Evolutionary conservation across 148 eudicot species (phyloP), one percentile per base, ranked within the genome.

Genomic region (Simmondsia chinensis): DNA sequence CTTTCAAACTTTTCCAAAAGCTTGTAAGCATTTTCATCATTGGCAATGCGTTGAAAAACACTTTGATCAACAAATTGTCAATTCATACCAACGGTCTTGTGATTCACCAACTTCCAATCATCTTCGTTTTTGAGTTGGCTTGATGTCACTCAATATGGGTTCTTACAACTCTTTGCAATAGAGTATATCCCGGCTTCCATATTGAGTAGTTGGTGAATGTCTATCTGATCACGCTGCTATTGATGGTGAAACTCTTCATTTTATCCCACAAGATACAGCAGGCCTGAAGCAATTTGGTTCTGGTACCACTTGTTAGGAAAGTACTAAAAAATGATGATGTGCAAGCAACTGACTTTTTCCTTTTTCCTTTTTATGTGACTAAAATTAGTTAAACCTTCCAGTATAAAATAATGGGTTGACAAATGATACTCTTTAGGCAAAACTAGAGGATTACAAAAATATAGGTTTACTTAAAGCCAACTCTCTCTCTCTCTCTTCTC

Each of bases 1-100:
- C 37, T 37, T 17, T 43, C 63, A 0, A 48, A 17, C 9, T 50
- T 49, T 2, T 15, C 37, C 52, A 34, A 64, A n/a, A 64, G 16
- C 3, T 9, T 19, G 8, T 17, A 19, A 19, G 53, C 57, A 49
- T 63, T 25, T 2, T 26, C 37, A 11, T 47, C 22, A 5, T 10
- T 18, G 4, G 41, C 15, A 4, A 50, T 17, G 22, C 50, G 41
- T 20, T 56, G 50, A 13, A 33, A 61, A 2, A 53, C 18, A 24
- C 26, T 45, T 9, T 26, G 23, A 39, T 53, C 60, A 16, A 54
- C 34, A 25, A 13, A 52, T 39, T 38, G 43, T 2, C 39, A 17
- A 5, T 54, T 55, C 13, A 20, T 18, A 1, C 50, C 42, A 0
- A 46, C 39, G 1, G 35, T 25, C 9, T 48, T 54, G 26, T 5